phyloP scores from a whole-genome alignment of 495 filamentous ascomycete species.

The Copromyces sp. region DNA sequence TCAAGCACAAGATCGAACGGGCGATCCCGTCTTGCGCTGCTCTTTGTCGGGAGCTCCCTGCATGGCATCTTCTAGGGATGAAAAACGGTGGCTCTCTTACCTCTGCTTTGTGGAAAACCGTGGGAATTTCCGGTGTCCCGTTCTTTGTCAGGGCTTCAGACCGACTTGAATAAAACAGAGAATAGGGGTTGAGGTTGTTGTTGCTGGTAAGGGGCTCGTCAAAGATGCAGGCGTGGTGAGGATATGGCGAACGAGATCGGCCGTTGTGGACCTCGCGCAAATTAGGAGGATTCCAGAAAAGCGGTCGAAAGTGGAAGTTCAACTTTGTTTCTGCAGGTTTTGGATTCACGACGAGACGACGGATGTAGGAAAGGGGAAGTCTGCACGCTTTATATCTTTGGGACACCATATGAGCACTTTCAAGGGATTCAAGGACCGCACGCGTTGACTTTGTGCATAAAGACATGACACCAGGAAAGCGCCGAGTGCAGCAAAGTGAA shows the following conservation, averaged over 20 bases:
- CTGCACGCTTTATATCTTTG: neutral
- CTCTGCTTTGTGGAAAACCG: neutral
- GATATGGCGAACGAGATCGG: neutral
- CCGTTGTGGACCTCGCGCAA: neutral
- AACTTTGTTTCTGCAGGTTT: neutral
- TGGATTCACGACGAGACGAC: neutral
- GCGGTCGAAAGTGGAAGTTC: neutral
- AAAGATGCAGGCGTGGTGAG: neutral
- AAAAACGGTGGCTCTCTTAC: neutral
- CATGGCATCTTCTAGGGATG: neutral
- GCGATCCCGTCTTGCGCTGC: neutral
- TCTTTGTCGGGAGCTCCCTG: neutral
- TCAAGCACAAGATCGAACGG: neutral
- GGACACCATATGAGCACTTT: neutral
- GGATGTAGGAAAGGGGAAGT: neutral
- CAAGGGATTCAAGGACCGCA: neutral
- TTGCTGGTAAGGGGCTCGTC: neutral
- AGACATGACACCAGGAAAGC: neutral
- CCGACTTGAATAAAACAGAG: neutral
- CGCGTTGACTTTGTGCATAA: neutral
- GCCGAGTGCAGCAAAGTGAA: neutral
- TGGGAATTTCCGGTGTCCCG: neutral
- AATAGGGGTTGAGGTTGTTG: neutral
- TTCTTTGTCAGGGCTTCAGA: neutral
- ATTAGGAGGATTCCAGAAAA: neutral